Base-by-base conservation (phyloP, 2,329 filamentous ascomycete species). In the Stagonosporopsis rhizophila region DNA sequence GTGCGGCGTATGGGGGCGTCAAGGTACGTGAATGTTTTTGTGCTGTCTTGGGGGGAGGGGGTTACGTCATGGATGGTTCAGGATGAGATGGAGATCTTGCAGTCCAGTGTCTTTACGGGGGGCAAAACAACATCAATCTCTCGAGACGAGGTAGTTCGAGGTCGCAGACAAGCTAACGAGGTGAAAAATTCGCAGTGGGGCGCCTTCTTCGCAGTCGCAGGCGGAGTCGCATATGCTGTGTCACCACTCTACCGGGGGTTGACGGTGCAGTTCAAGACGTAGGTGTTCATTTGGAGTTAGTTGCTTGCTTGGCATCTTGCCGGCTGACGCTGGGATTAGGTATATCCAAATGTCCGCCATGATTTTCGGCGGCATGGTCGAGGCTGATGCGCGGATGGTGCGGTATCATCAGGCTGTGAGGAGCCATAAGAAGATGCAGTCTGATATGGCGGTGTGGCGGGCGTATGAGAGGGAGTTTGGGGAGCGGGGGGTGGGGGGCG, bases 341-440 rank as follows among this genome's bases (percentile, higher is more conserved):
- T 94, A 91, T 71, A 80, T 93, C 15, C 89, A 92, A 74, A 91
- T 92, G 88, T 90, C 88, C n/a, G 88, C 87, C 58, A 93, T 93
- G 90, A 87, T 90, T n/a, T 69, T 91, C 30, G 90, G 90, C 39
- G 83, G 86, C 68, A 90, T 90, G 83, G 82, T 93, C 50, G 89
- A 92, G 78, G 90, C 89, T 2, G 90, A 94, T 69, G 77, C 80
- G 52, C 82, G 87, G 45, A 80, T 93, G 66, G 82, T 88, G 48
- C 78, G 83, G 56, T 91, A 90, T 66, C 89, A 92, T 73, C 80
- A 86, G 12, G 79, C 80, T 40, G 78, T 92, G 61, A 81, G 89
- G 58, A 82, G 86, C 70, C 83, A 89, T 66, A 85, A 87, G 68
- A 84, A 88, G 56, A 71, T 88, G 55, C 79, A 83, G 44, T 79